These are phyloP conservation scores for Leccinum obscurum DNA, from an alignment of 768 basidiomycete species.

Conservation along the genomic window DNA sequence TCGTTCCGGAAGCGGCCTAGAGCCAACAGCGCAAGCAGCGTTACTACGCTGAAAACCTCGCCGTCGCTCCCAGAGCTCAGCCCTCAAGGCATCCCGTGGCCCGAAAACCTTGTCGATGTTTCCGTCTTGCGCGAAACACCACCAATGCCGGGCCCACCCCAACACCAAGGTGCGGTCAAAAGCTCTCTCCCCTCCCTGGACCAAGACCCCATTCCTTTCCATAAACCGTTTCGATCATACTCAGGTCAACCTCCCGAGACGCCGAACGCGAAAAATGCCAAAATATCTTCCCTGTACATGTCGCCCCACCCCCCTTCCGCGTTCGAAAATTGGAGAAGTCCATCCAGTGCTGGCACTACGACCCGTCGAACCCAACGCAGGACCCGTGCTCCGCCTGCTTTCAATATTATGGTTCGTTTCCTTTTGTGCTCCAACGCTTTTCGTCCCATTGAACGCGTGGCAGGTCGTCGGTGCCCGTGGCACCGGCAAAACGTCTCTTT, in stretches of 20 bases:
- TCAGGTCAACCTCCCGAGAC: constrained; percentile 38
- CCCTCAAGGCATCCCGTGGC: constrained; percentile 81
- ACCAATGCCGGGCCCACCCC: constrained; percentile 32
- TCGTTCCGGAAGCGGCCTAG: constrained; percentile 66
- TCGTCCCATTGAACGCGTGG: constrained; percentile 5
- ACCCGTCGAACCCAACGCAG: constrained; percentile 64
- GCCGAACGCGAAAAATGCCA: constrained; percentile 36
- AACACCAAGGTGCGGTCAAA: constrained; percentile 68
- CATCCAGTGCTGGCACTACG: constrained; percentile 35
- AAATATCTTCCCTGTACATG: constrained; percentile 75
- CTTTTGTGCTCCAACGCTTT: neutral
- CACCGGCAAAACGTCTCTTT: constrained; percentile 82
- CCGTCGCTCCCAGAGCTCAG: constrained; percentile 79
- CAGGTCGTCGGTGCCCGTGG: constrained; percentile 80
- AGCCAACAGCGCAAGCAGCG: constrained; percentile 43
- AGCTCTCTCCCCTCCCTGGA: constrained; percentile 59
- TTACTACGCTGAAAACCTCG: constrained; percentile 58
- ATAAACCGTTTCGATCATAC: constrained; percentile 71
- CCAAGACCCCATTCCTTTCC: constrained; percentile 66
- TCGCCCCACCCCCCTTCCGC: constrained; percentile 55
- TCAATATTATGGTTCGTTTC: constrained; percentile 77
- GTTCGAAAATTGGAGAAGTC: constrained; percentile 57
- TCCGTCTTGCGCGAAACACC: constrained; percentile 55
- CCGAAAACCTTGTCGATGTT: constrained; percentile 77
- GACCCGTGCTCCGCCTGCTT: constrained; percentile 67